Evolutionary conservation across 495 filamentous ascomycete species (phyloP), one percentile per base, ranked within the genome.

Genomic region (Recurvomyces mirabilis): DNA sequence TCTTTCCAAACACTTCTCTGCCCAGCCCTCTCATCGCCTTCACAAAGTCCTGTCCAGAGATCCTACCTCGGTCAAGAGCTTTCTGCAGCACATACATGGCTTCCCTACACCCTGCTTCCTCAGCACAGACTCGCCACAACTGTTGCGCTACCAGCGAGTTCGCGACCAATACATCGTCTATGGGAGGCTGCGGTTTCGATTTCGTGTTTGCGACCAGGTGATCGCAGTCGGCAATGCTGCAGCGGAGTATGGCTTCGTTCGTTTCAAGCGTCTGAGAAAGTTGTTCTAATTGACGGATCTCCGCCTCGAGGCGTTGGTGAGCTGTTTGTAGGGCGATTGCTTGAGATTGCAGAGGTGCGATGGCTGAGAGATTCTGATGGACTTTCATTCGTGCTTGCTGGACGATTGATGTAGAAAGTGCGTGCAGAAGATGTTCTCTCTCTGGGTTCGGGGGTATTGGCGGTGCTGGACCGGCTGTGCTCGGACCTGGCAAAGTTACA

Each of bases 371-470:
- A 53, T 84, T 84, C 44, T 86, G 78, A 7, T 65, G 53, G 29
- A 79, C 69, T 26, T 77, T 76, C 35, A 67, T 66, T 19, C 74
- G 73, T 1, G 89, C 74, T 42, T 79, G 79, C 30, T 73, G 61
- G 47, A 75, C 63, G 10, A 98, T 65, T 1, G 78, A 74, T 20
- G 68, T 67, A 36, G 82, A 84, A 19, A 98, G 72, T 13, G 84
- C 80, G 32, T 78, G 73, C 9, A 94, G 73, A 19, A 98, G 75
- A 25, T 79, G 78, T 60, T 95, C 87, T 58, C 95, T 98, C 65
- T 98, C 87, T 5, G 91, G 91, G 60, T 98, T 98, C 1, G 87
- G 89, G 1, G 91, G 91, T 39, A 94, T 84, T 10, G 88, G 89
- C 0, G 89, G 89, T 0, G 84, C 77, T 22, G 78, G 69, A 32